Evolutionary conservation across 805 yeast genomes (phyloP), one percentile per base, ranked within the genome.

Genomic region (Brettanomyces custersianus): DNA sequence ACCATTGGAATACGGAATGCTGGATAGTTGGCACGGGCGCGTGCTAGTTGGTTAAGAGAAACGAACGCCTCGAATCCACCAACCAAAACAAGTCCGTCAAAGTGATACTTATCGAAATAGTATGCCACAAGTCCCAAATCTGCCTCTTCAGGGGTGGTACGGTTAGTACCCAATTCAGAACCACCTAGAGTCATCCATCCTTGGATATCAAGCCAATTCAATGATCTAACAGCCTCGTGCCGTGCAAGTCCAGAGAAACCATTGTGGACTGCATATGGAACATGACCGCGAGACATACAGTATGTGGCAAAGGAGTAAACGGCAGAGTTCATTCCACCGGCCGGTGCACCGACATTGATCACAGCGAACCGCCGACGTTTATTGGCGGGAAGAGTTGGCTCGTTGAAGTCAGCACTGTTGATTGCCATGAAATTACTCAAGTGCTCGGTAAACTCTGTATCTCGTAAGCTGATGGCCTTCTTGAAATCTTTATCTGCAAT

Each of bases 61-160:
- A 70, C 67, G 48, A 80, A 80, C 4, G 83, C 84, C 60, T 82
- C 94, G 54, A 82, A 82, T 2, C 94, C 94, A 52, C 94, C 94
- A 45, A 81, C 77, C 17, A 82, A 61, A 33, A 82, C 62, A 51
- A 82, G 65, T 20, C 92, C 94, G 47, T 82, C 77, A 47, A 82
- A 68, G 33, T 70, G 59, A 57, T 72, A 73, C 49, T 80, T 77
- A 54, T 78, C 80, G 48, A 82, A 74, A 48, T 79, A 71, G 56
- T 71, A 81, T 1, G 90, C 88, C 37, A 82, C 70, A 55, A 71
- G 62, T 31, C 90, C 92, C 39, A 74, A 63, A 58, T 81, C 80
- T 18, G 72, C 65, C 35, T 75, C 80, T 40, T 66, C 62, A 7
- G 90, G 88, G 10, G 80, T 69, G 19, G 71, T 59, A 57, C 92